A percentile compares a stretch with the other conserved stretches of the same genome.
phyloP scores from a whole-genome alignment of 2,329 filamentous ascomycete genomes.

The Botrytis pseudocinerea region DNA sequence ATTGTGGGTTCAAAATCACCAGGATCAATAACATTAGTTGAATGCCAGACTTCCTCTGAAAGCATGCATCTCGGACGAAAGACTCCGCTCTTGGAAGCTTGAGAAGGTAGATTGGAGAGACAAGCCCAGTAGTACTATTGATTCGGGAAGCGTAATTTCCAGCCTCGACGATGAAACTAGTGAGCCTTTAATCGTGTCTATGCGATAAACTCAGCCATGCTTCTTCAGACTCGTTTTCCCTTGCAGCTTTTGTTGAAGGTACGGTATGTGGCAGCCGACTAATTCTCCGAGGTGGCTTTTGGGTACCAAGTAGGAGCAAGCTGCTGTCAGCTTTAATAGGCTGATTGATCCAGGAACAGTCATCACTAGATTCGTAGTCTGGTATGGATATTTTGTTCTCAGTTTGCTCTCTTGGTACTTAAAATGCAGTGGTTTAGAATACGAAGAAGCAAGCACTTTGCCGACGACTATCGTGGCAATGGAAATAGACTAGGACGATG shows the following conservation, averaged over 20 bases:
- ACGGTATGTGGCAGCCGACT: slow-evolving; percentile 20
- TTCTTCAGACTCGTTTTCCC: neutral
- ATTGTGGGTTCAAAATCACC: neutral
- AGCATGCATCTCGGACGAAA: neutral
- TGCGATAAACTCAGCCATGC: neutral
- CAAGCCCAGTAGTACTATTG: neutral
- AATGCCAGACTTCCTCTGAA: neutral
- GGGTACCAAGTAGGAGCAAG: neutral
- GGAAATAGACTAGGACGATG: neutral
- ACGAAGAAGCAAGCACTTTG: slow-evolving; percentile 12
- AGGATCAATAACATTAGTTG: neutral
- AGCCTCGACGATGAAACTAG: neutral
- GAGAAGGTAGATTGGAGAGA: neutral
- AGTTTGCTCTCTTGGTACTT: neutral
- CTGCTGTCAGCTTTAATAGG: slow-evolving; percentile 24
- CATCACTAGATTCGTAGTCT: slow-evolving; percentile 21
- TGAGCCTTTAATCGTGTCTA: neutral
- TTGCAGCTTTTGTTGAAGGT: slow-evolving; percentile 15
- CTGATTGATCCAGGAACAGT: slow-evolving; percentile 20
- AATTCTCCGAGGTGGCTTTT: slow-evolving; percentile 27
- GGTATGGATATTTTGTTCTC: slow-evolving; percentile 6
- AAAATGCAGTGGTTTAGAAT: neutral
- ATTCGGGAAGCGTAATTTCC: neutral
- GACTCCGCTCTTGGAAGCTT: neutral
- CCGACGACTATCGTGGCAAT: neutral